These are phyloP conservation scores for Pleurotus eryngii DNA, from an alignment of 768 basidiomycete species.

Conservation along the genomic window DNA sequence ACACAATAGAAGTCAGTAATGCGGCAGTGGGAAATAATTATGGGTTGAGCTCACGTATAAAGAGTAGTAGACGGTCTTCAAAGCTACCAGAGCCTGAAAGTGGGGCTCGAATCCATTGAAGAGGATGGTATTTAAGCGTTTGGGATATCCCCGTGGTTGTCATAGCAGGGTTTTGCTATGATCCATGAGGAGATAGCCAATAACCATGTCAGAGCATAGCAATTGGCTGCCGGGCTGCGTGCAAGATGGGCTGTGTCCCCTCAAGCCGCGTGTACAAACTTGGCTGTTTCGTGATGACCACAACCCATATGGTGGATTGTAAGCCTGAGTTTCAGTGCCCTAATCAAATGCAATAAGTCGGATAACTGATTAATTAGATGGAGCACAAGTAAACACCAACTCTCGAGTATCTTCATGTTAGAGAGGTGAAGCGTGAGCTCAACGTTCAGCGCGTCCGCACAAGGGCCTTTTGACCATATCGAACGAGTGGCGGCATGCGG, in stretches of 20 bases:
- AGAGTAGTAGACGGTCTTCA: not conserved
- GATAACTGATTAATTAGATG: not conserved
- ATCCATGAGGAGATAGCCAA: not conserved
- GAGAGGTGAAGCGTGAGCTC: no score
- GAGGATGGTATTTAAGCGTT: not conserved
- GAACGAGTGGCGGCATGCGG: no score
- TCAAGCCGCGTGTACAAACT: not conserved
- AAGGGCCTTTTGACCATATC: no score
- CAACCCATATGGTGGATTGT: not conserved
- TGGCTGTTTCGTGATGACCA: not conserved
- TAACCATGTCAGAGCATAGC: slow-evolving; percentile 9
- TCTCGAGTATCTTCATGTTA: no score
- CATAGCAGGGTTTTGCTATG: slow-evolving; percentile 1
- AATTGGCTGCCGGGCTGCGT: not conserved
- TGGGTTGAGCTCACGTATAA: not conserved
- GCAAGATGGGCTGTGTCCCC: not conserved
- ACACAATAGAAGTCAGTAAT: not conserved
- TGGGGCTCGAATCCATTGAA: not conserved
- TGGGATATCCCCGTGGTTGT: not conserved
- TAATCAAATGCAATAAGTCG: not conserved
- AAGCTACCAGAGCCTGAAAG: slow-evolving; percentile 9
- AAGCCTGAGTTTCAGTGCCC: not conserved
- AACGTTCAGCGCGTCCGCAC: no score
- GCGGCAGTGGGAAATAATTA: not conserved
- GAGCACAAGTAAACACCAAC: no score